phyloP scores from a whole-genome alignment of 768 basidiomycete genomes.

The Austroboletus festivus region DNA sequence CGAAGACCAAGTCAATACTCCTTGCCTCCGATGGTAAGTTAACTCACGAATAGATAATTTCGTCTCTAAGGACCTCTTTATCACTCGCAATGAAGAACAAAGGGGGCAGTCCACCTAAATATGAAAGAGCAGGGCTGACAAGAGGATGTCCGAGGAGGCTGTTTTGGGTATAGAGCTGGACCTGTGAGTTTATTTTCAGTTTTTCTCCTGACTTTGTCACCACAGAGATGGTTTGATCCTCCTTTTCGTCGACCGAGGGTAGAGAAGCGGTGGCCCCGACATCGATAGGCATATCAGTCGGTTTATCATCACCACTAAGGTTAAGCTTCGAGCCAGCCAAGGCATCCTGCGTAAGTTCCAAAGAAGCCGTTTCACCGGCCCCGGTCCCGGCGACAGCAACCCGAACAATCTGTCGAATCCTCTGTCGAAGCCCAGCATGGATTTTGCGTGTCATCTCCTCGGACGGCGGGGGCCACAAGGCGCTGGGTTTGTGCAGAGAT shows the following conservation, averaged over 20 bases:
- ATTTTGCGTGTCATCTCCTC: conserved; percentile 58
- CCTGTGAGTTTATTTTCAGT: conserved; percentile 58
- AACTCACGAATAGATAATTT: conserved; percentile 80
- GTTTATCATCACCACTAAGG: conserved; percentile 6
- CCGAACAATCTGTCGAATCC: conserved; percentile 55
- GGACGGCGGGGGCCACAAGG: conserved; percentile 73
- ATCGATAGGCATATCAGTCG: conserved; percentile 38
- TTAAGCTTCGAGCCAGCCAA: conserved; percentile 8
- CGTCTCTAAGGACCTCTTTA: conserved; percentile 89
- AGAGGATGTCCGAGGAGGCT: conserved; percentile 74
- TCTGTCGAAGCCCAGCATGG: conserved; percentile 56
- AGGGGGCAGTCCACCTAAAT: conserved; percentile 90
- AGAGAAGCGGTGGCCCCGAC: conserved; percentile 48
- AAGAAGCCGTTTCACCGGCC: background rate
- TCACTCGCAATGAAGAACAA: conserved; percentile 82
- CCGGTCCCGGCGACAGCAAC: conserved; percentile 25
- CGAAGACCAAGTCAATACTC: background rate
- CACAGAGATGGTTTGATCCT: conserved; percentile 45
- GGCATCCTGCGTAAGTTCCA: conserved; percentile 5
- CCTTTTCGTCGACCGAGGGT: conserved; percentile 35
- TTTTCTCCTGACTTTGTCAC: conserved; percentile 47
- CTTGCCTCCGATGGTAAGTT: background rate
- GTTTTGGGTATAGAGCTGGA: conserved; percentile 87
- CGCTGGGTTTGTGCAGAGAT: conserved; percentile 74
- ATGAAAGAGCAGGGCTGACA: conserved; percentile 75